A percentile compares a stretch with the other conserved stretches of the same genome.
These are phyloP conservation scores for Hyaloscypha finlandica DNA, from an alignment of 495 filamentous ascomycete species.

Conservation along the genomic window DNA sequence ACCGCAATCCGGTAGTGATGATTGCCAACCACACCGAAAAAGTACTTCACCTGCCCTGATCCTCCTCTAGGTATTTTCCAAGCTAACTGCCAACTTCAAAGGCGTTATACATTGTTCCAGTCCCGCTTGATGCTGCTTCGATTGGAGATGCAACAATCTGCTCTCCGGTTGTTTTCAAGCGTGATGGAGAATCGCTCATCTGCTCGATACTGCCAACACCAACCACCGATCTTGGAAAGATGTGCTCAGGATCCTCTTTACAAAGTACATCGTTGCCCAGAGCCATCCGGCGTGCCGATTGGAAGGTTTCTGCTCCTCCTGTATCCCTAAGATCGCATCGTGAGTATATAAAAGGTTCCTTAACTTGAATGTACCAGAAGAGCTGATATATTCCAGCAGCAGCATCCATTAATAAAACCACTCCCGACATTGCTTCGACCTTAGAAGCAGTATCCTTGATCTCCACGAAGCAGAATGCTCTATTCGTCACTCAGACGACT, in stretches of 20 bases:
- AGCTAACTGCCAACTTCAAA: background rate
- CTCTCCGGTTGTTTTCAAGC: slow-evolving; percentile 34
- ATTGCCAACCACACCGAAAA: slow-evolving; percentile 35
- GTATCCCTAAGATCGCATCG: background rate
- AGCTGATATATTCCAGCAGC: too few relatives aligned
- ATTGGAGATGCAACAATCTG: slow-evolving; percentile 36
- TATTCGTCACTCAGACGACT: slow-evolving; percentile 6
- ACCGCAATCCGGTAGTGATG: slow-evolving; percentile 32
- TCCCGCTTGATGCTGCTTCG: slow-evolving; percentile 34
- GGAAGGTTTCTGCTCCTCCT: slow-evolving; percentile 8
- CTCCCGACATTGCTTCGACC: background rate
- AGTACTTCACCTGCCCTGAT: slow-evolving; percentile 8
- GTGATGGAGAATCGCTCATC: slow-evolving; percentile 30
- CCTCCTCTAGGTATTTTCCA: too few relatives aligned
- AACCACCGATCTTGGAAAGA: slow-evolving; percentile 27
- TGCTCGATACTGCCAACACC: slow-evolving; percentile 34
- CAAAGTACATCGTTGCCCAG: slow-evolving; percentile 6
- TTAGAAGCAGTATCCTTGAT: background rate
- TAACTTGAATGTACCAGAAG: too few relatives aligned
- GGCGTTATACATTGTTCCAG: slow-evolving; percentile 35
- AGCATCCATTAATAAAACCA: too few relatives aligned
- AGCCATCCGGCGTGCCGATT: slow-evolving; percentile 20
- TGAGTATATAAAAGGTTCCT: too few relatives aligned
- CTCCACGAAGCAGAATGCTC: background rate
- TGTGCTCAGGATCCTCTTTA: slow-evolving; percentile 10